Percentiles rank a stretch among this genome's conserved stretches.
Conservation (phyloP, 768 basidiomycete genomes). For the Podaxis sp. region DNA sequence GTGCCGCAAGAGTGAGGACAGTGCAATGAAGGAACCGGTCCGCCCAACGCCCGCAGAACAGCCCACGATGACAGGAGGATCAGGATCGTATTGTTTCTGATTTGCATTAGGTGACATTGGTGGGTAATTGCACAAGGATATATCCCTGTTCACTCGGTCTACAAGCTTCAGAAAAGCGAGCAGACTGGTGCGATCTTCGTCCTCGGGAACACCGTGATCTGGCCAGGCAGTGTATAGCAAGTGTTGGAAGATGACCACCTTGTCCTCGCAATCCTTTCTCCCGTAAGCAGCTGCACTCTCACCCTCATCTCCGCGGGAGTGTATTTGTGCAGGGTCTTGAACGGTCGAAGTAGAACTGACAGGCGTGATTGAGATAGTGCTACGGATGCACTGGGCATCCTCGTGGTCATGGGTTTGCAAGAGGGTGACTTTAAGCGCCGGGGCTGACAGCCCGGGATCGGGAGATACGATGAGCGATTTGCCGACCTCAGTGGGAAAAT, state of each 20-base stretch:
- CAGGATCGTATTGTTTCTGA: conserved; percentile 38
- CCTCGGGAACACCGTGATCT: conserved; percentile 77
- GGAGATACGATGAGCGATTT: conserved; percentile 47
- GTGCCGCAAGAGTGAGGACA: conserved; percentile 74
- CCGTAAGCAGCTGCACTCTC: conserved; percentile 15
- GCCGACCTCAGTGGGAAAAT: conserved; percentile 68
- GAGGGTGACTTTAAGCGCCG: conserved; percentile 60
- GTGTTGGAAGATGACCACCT: conserved; percentile 61
- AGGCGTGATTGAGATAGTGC: conserved; percentile 56
- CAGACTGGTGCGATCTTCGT: conserved; percentile 57
- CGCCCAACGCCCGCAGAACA: conserved; percentile 90
- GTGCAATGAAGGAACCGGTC: conserved; percentile 82
- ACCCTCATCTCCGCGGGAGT: conserved; percentile 8
- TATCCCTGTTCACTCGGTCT: conserved; percentile 57
- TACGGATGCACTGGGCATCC: conserved; percentile 61
- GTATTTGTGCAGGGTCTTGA: background rate
- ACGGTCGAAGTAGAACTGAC: conserved; percentile 21
- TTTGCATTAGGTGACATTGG: conserved; percentile 17
- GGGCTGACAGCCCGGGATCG: conserved; percentile 38
- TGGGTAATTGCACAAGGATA: conserved; percentile 28
- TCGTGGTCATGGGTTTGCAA: conserved; percentile 42
- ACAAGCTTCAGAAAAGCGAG: conserved; percentile 65
- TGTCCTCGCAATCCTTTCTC: conserved; percentile 22
- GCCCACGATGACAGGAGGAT: conserved; percentile 79
- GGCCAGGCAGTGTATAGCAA: conserved; percentile 80